A percentile compares a stretch with the other conserved stretches of the same genome.
These are phyloP conservation scores for Blechomonas ayalai DNA, from an alignment of 208 protist genomes.

Conservation along the genomic window DNA sequence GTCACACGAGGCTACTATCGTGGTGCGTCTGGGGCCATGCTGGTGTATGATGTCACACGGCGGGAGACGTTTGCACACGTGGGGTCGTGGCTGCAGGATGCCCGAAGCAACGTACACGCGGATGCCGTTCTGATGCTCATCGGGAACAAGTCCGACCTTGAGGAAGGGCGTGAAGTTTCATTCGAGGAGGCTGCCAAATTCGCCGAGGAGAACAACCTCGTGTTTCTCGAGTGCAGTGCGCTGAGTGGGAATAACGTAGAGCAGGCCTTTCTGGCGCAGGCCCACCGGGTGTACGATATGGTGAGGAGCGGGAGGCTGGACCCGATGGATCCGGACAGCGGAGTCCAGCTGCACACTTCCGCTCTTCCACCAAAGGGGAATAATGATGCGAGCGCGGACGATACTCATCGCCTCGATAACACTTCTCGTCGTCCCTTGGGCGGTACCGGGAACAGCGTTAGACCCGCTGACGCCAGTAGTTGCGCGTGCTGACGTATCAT, in stretches of 20 bases:
- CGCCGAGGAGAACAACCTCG: constrained; percentile 92
- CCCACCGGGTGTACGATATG: constrained; percentile 91
- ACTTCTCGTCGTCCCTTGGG: too few species aligned
- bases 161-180: constrained; percentile 92
- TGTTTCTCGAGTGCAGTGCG: constrained; percentile 94
- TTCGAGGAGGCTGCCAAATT: constrained; percentile 95
- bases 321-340: constrained; percentile 62
- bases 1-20: constrained; percentile 96
- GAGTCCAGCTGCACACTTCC: constrained; percentile 66
- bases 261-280: constrained; percentile 91
- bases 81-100: constrained; percentile 94
- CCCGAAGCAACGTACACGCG: constrained; percentile 81
- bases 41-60: constrained; percentile 95
- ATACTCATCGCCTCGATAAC: too few species aligned
- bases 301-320: constrained; percentile 91
- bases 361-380: constrained; percentile 19
- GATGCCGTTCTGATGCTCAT: constrained; percentile 87
- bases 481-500: too few species aligned
- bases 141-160: constrained; percentile 95
- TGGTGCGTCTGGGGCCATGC: constrained; percentile 91
- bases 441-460: too few species aligned
- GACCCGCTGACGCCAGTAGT: too few species aligned
- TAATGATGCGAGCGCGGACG: background rate
- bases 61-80: constrained; percentile 81
- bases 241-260: constrained; percentile 92